A percentile compares a stretch with the other conserved stretches of the same genome.
Evolutionary conservation across 169 alveolate species (phyloP).

Genomic region (Plasmodium gonderi): DNA sequence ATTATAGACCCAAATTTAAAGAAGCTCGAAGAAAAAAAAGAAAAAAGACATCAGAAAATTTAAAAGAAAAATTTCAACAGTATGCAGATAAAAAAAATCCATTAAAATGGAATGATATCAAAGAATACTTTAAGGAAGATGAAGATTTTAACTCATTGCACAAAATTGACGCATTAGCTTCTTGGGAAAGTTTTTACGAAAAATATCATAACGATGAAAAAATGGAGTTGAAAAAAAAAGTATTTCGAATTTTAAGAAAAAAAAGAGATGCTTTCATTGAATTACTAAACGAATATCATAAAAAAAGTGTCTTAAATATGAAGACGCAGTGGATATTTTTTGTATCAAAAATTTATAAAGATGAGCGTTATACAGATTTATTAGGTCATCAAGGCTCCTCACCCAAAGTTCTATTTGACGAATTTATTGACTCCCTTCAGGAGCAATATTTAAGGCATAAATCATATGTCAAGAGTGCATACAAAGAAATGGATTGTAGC

Average conservation of each 20-base stretch:
- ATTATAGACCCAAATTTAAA: constrained; percentile 78
- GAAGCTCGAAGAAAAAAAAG: constrained; percentile 73
- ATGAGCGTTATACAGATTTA: constrained; percentile 68
- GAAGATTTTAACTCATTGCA: constrained; percentile 80
- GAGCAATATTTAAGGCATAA: constrained; percentile 75
- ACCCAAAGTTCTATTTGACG: constrained; percentile 77
- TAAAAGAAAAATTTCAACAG: constrained; percentile 77
- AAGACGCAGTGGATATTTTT: constrained; percentile 71
- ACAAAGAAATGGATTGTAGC: constrained; percentile 37
- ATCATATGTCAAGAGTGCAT: constrained; percentile 14
- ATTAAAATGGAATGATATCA: constrained; percentile 77
- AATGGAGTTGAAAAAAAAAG: constrained; percentile 76
- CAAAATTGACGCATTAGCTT: constrained; percentile 78
- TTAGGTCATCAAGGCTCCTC: constrained; percentile 79
- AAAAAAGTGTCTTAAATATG: constrained; percentile 57
- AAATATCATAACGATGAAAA: constrained; percentile 71
- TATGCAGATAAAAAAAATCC: constrained; percentile 68
- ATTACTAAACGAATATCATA: constrained; percentile 79
- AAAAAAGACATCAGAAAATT: constrained; percentile 65
- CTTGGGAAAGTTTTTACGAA: constrained; percentile 80
- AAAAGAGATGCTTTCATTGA: constrained; percentile 82
- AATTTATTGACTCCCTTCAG: constrained; percentile 63
- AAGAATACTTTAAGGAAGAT: constrained; percentile 75
- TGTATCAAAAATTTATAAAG: constrained; percentile 73
- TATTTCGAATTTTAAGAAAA: constrained; percentile 82